Evolutionary conservation across 495 filamentous ascomycete species (phyloP), one percentile per base, ranked within the genome.

Genomic region (Stereocaulon alpinum): DNA sequence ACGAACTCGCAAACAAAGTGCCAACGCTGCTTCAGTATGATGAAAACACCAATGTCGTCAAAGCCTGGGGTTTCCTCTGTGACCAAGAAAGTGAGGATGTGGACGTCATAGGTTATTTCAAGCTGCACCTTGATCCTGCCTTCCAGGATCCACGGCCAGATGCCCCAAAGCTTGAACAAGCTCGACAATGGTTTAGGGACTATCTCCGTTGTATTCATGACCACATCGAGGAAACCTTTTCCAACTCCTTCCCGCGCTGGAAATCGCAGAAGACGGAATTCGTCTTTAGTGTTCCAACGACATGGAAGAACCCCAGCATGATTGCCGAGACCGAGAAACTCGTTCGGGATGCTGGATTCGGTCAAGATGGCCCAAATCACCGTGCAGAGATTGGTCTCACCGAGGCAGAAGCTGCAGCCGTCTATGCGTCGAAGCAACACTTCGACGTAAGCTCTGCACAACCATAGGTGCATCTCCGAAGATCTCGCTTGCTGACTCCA

Each of bases 371-470:
- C 2, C 54, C 58, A 0, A 67, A 67, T 18, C 80, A 84, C 66
- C 70, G 67, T 6, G 77, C 77, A 2, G 66, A 62, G n/a, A 81
- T 87, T 44, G 80, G 81, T n/a, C 67, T 86, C 17, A 87, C 84
- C 0, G 84, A 87, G 66, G 82, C 84, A 4, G 84, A 87, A 67
- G 84, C 84, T 5, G 83, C 83, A 7, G 84, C 84, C 14, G 82
- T 85, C 0, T 76, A 79, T 65, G 73, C 76, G 0, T 74, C 72
- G 6, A 75, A 72, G 22, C 72, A 73, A 42, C 62, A 68, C 20
- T 60, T 60, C 29, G 51, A 63, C 32, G 61, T 58, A 51, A 52
- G 48, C 4, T 30, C 10, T 30, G 3, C 43, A 11, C 30, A n/a
- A 5, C 5, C 47, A 20, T 6, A 7, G 11, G 5, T 14, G 5